Percentiles rank a stretch among this genome's conserved stretches.
phyloP scores from a whole-genome alignment of 1,284 basidiomycete genomes.

The Puccinia triticina region DNA sequence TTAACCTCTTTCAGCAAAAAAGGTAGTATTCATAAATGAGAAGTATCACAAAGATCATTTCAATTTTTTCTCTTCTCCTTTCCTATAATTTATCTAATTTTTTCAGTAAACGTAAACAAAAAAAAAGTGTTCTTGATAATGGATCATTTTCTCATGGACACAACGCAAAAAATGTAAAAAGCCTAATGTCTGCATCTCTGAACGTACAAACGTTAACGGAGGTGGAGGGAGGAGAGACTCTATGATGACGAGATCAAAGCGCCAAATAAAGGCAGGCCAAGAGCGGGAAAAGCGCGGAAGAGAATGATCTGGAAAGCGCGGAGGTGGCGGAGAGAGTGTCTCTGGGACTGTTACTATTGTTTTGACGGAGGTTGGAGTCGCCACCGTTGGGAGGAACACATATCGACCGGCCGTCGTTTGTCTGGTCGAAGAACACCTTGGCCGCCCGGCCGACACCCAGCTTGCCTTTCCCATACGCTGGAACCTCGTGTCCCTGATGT shows the following conservation, averaged over 20 bases:
- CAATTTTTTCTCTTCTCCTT: too few species aligned
- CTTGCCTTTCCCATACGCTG: slow-evolving; percentile 43
- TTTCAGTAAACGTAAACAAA: too few species aligned
- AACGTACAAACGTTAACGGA: neutral
- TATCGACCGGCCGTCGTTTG: neutral
- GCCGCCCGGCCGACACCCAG: slow-evolving; percentile 22
- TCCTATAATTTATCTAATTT: too few species aligned
- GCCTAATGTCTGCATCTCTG: neutral
- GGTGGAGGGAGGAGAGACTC: neutral
- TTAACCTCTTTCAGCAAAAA: too few species aligned
- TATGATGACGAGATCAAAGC: neutral
- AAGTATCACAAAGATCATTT: too few species aligned
- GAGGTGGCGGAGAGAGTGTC: neutral
- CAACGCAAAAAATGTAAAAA: too few species aligned
- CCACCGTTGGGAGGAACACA: neutral
- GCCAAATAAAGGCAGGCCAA: neutral
- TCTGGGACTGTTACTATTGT: neutral
- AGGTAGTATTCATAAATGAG: too few species aligned
- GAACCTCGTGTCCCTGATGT: slow-evolving; percentile 36
- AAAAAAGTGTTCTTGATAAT: too few species aligned
- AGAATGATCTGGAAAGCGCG: neutral
- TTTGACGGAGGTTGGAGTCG: neutral
- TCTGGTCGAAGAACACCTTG: slow-evolving; percentile 41
- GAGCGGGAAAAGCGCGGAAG: neutral
- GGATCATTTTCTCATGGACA: too few species aligned